Evolutionary conservation across 1,284 basidiomycete genomes (phyloP), one percentile per base, ranked within the genome.

Genomic region (Naganishia sp.): DNA sequence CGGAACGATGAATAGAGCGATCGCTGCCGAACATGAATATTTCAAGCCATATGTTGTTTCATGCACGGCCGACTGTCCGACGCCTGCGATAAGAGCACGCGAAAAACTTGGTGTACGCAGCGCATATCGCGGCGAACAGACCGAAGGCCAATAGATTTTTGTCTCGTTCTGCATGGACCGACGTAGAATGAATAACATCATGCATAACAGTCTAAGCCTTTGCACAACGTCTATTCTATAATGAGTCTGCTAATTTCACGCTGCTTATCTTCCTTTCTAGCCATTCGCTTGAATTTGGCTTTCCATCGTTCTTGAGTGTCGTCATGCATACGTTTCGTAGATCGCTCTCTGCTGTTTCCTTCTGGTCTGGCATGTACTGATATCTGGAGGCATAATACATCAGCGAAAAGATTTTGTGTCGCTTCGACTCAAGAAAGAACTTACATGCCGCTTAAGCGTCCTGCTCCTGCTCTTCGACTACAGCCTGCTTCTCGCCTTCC

Each of bases 401-500:
- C 15, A 18, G 18, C 45, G 18, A n/a, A 9, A 18, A 6, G 28
- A 18, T 47, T 47, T 47, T 2, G 2, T 15, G 45, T n/a, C 18
- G 35, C 10, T 13, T 13, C 35, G 35, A 13, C 3, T 10, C 7
- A 9, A 13, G 6, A 23, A 9, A 13, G 6, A 23, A 28, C 35
- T 5, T 35, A 51, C 47, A 32, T 50, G 47, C 23, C 35, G n/a
- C 39, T 61, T 51, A 61, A 51, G 58, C 58, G 13, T 61, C 58
- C 23, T 61, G 58, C 58, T 61, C 51, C 47, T 61, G 47, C 47
- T 61, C 58, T 39, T 61, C 58, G 21, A 41, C 47, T 21, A 51
- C 58, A 23, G 58, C 58, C 23, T 61, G 47, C 58, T 61, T 61
- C 32, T 61, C 58, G 17, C 58, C 58, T 41, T 61, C 58, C 35